Conservation (phyloP, 495 filamentous ascomycete genomes). For the Trichoderma orchidacearum region DNA sequence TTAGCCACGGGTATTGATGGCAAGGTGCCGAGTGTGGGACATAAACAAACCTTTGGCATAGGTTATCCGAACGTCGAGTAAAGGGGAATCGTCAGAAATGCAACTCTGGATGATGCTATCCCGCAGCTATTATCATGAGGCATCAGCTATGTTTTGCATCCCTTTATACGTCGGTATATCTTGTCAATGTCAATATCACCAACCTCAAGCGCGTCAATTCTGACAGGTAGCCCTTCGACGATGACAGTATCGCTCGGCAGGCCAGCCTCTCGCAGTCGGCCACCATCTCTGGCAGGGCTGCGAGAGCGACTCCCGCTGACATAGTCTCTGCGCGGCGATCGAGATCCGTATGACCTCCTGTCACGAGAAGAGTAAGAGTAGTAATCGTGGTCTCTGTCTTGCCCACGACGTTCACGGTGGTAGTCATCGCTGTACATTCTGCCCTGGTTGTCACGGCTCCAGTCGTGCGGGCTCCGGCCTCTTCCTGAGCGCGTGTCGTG, state of each 20-base stretch:
- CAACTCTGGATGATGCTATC: neutral
- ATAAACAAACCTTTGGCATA: neutral
- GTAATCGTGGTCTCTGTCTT: constrained; percentile 39
- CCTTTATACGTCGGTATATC: neutral
- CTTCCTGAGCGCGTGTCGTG: neutral
- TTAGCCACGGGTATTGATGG: neutral
- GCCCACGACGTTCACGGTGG: constrained; percentile 20
- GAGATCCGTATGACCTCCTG: constrained; percentile 20
- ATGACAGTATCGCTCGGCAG: constrained; percentile 34
- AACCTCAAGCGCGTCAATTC: neutral
- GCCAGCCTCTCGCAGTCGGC: neutral
- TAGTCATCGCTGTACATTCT: neutral
- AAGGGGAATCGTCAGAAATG: neutral
- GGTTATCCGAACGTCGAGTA: neutral
- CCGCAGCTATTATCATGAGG: neutral
- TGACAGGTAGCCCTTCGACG: constrained; percentile 38
- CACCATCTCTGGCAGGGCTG: neutral
- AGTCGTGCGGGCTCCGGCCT: neutral
- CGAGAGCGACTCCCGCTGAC: constrained; percentile 16
- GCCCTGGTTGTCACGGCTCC: neutral
- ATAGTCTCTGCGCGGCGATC: constrained; percentile 29
- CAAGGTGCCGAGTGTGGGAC: no score
- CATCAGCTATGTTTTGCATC: neutral
- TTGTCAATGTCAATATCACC: neutral
- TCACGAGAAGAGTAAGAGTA: constrained; percentile 5